phyloP scores from a whole-genome alignment of 352 stramenopile genomes.

The Phytophthora sansomeana region DNA sequence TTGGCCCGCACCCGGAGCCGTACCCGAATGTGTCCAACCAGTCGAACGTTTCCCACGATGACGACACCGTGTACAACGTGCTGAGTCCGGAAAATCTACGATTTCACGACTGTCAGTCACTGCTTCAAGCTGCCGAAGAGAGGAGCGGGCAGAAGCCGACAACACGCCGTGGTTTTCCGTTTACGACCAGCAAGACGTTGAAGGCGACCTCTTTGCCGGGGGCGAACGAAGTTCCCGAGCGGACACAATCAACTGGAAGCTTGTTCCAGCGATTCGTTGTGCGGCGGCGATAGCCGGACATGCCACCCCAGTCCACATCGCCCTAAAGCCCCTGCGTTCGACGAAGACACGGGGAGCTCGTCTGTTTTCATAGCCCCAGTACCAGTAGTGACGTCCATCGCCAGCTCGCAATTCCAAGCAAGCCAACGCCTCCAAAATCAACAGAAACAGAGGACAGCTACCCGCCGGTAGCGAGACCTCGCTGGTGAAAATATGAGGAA shows the following conservation, averaged over 20 bases:
- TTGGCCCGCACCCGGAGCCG: conserved; percentile 44
- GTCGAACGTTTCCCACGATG: conserved; percentile 14
- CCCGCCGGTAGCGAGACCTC: conserved; percentile 9
- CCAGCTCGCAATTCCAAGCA: conserved; percentile 12
- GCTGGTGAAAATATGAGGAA: conserved; percentile 35
- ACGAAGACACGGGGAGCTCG: conserved; percentile 27
- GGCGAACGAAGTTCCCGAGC: conserved; percentile 43
- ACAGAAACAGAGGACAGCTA: conserved; percentile 21
- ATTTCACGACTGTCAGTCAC: conserved; percentile 47
- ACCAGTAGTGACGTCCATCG: conserved; percentile 40
- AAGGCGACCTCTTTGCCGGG: conserved; percentile 28
- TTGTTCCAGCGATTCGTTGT: conserved; percentile 43
- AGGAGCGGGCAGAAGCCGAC: conserved; percentile 21
- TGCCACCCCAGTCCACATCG: conserved; percentile 15
- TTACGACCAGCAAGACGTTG: conserved; percentile 30
- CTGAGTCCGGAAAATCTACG: conserved; percentile 47
- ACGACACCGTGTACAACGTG: conserved; percentile 36
- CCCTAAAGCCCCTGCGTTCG: conserved; percentile 17
- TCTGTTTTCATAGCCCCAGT: conserved; percentile 47
- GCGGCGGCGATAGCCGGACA: conserved; percentile 42
- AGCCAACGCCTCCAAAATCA: conserved; percentile 20
- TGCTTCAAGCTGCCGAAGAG: conserved; percentile 40
- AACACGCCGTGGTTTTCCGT: conserved; percentile 28
- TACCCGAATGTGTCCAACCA: conserved; percentile 40
- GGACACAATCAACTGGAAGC: conserved; percentile 30